Evolutionary conservation across 1,284 basidiomycete species (phyloP).

Genomic region (Ustilago vetiveriae): DNA sequence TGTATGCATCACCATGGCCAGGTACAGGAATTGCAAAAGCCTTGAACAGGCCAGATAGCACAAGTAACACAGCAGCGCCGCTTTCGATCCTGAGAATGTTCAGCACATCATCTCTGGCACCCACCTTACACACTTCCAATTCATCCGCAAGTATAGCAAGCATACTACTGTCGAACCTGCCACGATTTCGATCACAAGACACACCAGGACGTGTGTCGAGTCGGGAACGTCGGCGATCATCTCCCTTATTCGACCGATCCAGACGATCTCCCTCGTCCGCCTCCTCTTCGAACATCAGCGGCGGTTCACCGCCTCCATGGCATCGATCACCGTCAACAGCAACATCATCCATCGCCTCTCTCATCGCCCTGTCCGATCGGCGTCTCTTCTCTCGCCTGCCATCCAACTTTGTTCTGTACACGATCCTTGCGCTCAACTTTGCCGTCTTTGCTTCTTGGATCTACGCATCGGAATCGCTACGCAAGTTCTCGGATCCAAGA

Average conservation of each 20-base stretch:
- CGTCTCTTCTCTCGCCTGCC: conserved; percentile 9
- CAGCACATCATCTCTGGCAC: conserved; percentile 3
- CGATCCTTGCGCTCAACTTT: conserved; percentile 46
- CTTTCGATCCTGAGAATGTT: conserved; percentile 17
- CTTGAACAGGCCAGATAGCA: background rate
- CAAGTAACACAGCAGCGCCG: background rate
- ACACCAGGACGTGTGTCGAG: background rate
- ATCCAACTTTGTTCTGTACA: conserved; percentile 22
- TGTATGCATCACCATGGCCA: too few relatives aligned
- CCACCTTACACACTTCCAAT: background rate
- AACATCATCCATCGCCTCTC: background rate
- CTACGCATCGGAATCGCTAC: conserved; percentile 30
- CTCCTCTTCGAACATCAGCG: too few relatives aligned
- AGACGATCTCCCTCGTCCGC: background rate
- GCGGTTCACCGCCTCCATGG: background rate
- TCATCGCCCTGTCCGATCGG: conserved; percentile 7
- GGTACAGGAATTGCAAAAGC: background rate
- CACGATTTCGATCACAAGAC: conserved; percentile 11
- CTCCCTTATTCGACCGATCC: conserved; percentile 12
- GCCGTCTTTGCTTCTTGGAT: conserved; percentile 49
- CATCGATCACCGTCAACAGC: background rate
- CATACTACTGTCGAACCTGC: conserved; percentile 6
- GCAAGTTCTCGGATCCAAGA: conserved; percentile 71
- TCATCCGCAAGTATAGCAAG: background rate
- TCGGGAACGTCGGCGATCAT: conserved; percentile 3